phyloP scores from a whole-genome alignment of 768 basidiomycete genomes.

The Boletus insuetus region DNA sequence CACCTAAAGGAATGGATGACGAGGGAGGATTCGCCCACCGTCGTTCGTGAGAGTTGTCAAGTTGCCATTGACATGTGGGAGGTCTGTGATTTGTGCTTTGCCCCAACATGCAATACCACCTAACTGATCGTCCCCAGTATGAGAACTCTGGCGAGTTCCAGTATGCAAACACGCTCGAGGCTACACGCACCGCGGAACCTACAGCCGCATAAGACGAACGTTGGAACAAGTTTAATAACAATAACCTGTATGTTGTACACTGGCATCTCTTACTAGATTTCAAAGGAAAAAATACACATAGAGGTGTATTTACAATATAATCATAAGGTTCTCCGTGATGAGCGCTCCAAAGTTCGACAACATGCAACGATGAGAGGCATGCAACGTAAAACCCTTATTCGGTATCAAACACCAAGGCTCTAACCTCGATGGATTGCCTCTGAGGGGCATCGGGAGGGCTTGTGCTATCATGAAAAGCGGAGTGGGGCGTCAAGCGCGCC shows the following conservation, averaged over 20 bases:
- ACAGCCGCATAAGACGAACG: constrained; percentile 11
- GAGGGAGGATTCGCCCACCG: constrained; percentile 74
- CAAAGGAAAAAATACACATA: neutral
- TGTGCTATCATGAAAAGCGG: constrained; percentile 38
- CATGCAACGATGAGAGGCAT: neutral
- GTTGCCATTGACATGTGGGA: constrained; percentile 98
- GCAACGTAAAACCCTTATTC: constrained; percentile 23
- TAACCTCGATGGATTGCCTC: constrained; percentile 44
- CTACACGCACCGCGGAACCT: constrained; percentile 5
- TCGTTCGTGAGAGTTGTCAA: constrained; percentile 94
- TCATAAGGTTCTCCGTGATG: neutral
- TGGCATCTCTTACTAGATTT: neutral
- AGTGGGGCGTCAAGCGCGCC: constrained; percentile 42
- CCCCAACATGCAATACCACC: neutral
- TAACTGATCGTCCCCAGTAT: constrained; percentile 43
- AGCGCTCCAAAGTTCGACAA: too few species aligned
- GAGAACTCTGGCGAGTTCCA: constrained; percentile 82
- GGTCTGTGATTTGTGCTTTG: constrained; percentile 45
- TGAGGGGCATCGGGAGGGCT: constrained; percentile 35
- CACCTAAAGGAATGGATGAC: constrained; percentile 83
- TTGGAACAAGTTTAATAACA: neutral
- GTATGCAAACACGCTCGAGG: constrained; percentile 58
- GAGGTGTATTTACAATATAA: neutral
- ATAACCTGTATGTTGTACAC: neutral
- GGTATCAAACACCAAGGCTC: constrained; percentile 41